Conservation (phyloP, 2,329 filamentous ascomycete species). For the Leptographium radiaticola region DNA sequence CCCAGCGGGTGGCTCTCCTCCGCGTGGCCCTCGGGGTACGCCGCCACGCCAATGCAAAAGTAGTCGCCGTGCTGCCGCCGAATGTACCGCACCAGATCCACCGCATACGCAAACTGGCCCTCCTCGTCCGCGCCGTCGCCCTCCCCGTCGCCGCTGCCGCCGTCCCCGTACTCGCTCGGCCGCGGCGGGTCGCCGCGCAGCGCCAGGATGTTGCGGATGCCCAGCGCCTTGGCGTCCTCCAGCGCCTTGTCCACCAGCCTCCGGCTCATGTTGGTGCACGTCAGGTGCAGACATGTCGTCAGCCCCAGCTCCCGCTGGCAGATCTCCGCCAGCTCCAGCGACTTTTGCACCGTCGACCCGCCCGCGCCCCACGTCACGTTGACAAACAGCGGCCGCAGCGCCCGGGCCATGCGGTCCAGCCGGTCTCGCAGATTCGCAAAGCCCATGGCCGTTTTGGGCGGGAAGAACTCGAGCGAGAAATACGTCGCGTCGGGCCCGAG, state of each 20-base stretch:
- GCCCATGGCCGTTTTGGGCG: slow-evolving; percentile 92
- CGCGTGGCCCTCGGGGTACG: slow-evolving; percentile 89
- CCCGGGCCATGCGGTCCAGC: slow-evolving; percentile 87
- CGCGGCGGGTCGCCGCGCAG: slow-evolving; percentile 83
- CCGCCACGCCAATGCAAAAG: slow-evolving; percentile 90
- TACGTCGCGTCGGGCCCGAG: slow-evolving; percentile 70
- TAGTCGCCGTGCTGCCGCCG: slow-evolving; percentile 76
- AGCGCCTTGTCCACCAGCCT: slow-evolving; percentile 76
- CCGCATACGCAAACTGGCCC: slow-evolving; percentile 69
- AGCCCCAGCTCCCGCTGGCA: slow-evolving; percentile 85
- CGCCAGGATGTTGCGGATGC: slow-evolving; percentile 87
- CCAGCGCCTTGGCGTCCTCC: slow-evolving; percentile 78
- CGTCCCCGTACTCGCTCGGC: slow-evolving; percentile 70
- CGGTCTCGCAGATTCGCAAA: slow-evolving; percentile 69
- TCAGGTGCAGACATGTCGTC: slow-evolving; percentile 91
- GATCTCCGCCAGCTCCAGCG: slow-evolving; percentile 85
- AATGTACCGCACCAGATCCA: slow-evolving; percentile 85
- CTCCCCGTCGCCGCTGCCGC: slow-evolving; percentile 9
- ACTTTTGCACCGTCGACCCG: slow-evolving; percentile 81
- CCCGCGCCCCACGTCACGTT: slow-evolving; percentile 98
- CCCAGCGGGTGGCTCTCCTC: slow-evolving; percentile 71
- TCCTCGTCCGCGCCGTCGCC: slow-evolving; percentile 35
- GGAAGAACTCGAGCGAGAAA: slow-evolving; percentile 98
- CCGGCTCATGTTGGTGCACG: slow-evolving; percentile 94
- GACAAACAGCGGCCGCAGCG: slow-evolving; percentile 82